Percentiles rank a stretch among this genome's conserved stretches.
Evolutionary conservation across 768 basidiomycete species (phyloP).

Genomic region (Tricholoma furcatifolium): DNA sequence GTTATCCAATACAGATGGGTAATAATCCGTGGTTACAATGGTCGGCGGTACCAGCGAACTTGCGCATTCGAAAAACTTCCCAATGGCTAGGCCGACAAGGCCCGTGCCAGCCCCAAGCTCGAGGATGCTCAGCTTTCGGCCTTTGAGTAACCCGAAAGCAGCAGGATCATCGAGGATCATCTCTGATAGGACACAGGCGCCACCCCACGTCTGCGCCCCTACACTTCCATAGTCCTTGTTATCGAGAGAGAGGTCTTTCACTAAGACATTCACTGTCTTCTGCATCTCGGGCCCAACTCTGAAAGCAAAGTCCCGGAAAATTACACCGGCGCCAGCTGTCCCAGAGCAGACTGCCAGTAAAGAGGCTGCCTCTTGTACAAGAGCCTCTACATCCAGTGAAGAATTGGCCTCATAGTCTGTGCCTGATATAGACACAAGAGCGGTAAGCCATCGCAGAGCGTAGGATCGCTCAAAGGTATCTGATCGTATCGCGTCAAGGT

Average conservation of each 20-base stretch:
- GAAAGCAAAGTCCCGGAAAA: conserved; percentile 56
- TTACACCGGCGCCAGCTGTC: conserved; percentile 56
- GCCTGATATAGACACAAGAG: conserved; percentile 46
- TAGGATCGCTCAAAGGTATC: conserved; percentile 73
- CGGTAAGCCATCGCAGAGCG: conserved; percentile 72
- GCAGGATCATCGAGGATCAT: conserved; percentile 60
- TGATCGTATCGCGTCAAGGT: conserved; percentile 35
- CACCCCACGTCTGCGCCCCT: conserved; percentile 89
- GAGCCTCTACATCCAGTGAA: conserved; percentile 25
- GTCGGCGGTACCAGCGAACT: not conserved
- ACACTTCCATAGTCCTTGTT: conserved; percentile 71
- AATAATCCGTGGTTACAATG: conserved; percentile 76
- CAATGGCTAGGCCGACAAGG: conserved; percentile 63
- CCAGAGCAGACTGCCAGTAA: conserved; percentile 67
- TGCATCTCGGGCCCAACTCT: conserved; percentile 13
- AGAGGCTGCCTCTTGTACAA: conserved; percentile 56
- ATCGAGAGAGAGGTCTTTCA: conserved; percentile 70
- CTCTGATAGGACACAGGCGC: conserved; percentile 78
- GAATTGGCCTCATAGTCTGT: conserved; percentile 1
- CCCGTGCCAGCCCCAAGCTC: conserved; percentile 89
- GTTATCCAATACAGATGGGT: conserved; percentile 71
- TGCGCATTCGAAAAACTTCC: conserved; percentile 39
- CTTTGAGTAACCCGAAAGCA: conserved; percentile 40
- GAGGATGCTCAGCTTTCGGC: conserved; percentile 44
- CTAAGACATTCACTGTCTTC: conserved; percentile 32